Conservation (phyloP, 2,329 filamentous ascomycete genomes). For the Ophiostoma pallidulum region DNA sequence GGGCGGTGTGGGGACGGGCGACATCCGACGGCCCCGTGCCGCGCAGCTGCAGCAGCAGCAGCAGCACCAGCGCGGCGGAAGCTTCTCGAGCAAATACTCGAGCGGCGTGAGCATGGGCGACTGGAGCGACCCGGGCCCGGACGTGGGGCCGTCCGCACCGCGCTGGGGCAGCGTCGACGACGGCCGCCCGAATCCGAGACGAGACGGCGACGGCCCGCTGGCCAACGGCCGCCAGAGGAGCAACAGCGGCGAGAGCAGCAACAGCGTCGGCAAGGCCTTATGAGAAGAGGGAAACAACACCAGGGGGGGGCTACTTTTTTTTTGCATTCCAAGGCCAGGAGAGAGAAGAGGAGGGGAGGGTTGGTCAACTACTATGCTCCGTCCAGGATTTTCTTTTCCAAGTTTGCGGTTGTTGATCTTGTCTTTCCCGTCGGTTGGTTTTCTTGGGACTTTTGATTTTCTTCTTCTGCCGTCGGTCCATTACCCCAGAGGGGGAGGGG, state of each 20-base stretch:
- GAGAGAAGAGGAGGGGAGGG: too few relatives aligned
- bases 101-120: slow-evolving; percentile 39
- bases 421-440: background rate
- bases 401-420: background rate
- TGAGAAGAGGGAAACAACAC: slow-evolving; percentile 5
- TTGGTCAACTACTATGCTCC: too few relatives aligned
- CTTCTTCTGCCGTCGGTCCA: background rate
- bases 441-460: background rate
- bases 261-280: slow-evolving; percentile 16
- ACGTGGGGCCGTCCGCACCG: slow-evolving; percentile 34
- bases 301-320: background rate
- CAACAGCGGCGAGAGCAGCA: slow-evolving; percentile 14
- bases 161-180: slow-evolving; percentile 23
- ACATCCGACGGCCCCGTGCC: slow-evolving; percentile 22
- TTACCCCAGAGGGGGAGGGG: too few relatives aligned
- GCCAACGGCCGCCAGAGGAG: slow-evolving; percentile 16
- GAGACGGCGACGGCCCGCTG: slow-evolving; percentile 15
- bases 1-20: slow-evolving; percentile 14
- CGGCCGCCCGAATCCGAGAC: slow-evolving; percentile 3
- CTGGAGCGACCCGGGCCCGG: slow-evolving; percentile 47
- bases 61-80: slow-evolving; percentile 29
- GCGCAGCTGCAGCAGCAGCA: too few relatives aligned
- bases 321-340: too few relatives aligned
- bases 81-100: slow-evolving; percentile 38
- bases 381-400: background rate